Evolutionary conservation across 2,329 filamentous ascomycete species (phyloP).

Genomic region (Graphium sp.): DNA sequence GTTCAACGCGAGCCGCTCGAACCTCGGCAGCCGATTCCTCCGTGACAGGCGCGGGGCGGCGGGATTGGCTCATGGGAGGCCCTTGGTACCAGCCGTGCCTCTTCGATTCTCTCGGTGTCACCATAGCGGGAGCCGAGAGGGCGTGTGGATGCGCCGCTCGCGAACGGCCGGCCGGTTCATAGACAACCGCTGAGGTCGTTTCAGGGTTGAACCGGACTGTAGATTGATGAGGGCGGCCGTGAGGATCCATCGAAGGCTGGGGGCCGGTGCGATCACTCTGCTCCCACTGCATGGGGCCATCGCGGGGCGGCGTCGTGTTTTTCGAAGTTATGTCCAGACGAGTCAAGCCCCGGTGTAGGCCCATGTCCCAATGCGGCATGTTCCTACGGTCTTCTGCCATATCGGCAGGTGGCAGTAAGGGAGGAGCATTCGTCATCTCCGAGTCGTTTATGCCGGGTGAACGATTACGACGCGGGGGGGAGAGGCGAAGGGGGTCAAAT

Average conservation of each 20-base stretch:
- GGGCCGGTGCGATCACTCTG: too few species aligned
- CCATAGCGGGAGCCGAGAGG: constrained; percentile 38
- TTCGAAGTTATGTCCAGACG: constrained; percentile 46
- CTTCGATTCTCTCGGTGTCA: constrained; percentile 42
- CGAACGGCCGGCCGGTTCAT: constrained; percentile 13
- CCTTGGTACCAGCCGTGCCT: constrained; percentile 59
- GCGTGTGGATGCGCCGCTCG: constrained; percentile 34
- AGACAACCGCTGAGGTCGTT: constrained; percentile 15
- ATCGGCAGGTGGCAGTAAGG: too few species aligned
- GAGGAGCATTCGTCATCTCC: constrained; percentile 10
- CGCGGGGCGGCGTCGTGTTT: constrained; percentile 28
- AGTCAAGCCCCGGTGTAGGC: constrained; percentile 48
- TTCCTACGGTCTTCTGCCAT: constrained; percentile 32
- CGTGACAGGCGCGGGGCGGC: constrained; percentile 14
- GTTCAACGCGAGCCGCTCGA: too few species aligned
- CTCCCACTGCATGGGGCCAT: constrained; percentile 38
- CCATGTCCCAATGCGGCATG: constrained; percentile 45
- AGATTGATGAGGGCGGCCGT: constrained; percentile 23
- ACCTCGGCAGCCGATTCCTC: too few species aligned
- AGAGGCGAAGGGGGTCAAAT: constrained; percentile 60
- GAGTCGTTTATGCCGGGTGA: constrained; percentile 67
- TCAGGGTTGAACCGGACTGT: constrained; percentile 39
- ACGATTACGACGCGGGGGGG: constrained; percentile 44
- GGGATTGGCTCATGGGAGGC: constrained; percentile 18
- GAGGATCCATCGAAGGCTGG: too few species aligned